These are phyloP conservation scores for Pseudodiploospora longispora DNA, from an alignment of 2,329 filamentous ascomycete genomes.

Conservation along the genomic window DNA sequence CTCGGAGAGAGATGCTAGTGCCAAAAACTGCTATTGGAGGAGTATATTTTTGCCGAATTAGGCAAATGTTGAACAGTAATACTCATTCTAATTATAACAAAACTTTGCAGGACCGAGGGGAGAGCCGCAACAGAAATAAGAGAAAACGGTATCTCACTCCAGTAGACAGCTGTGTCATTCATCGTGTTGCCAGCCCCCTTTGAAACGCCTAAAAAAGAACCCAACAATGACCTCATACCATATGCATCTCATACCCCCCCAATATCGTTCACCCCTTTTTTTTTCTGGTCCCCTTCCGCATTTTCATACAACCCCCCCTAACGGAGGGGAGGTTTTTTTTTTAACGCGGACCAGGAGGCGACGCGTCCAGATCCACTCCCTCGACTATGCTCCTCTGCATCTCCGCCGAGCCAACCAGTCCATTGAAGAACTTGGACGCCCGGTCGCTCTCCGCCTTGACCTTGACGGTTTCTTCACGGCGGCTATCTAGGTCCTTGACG, in stretches of 20 bases:
- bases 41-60: no score
- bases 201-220: not conserved
- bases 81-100: no score
- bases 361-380: slow-evolving; percentile 47
- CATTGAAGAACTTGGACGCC: slow-evolving; percentile 82
- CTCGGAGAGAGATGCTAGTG: no score
- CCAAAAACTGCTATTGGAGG: no score
- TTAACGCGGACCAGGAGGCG: slow-evolving; percentile 31
- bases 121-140: no score
- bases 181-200: not conserved
- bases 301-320: not conserved
- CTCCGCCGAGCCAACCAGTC: slow-evolving; percentile 62
- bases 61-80: no score
- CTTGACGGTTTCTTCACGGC: slow-evolving; percentile 77
- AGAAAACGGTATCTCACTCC: no score
- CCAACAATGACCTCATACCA: not conserved
- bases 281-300: not conserved
- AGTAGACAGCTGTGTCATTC: no score
- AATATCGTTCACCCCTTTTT: not conserved
- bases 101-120: no score
- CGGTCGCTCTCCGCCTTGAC: slow-evolving; percentile 75
- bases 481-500: slow-evolving; percentile 71
- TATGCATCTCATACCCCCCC: not conserved
- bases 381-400: slow-evolving; percentile 42
- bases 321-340: not conserved